A percentile compares a stretch with the other conserved stretches of the same genome.
These are phyloP conservation scores for Aspergillus glaucus DNA, from an alignment of 2,329 filamentous ascomycete species.

Conservation along the genomic window DNA sequence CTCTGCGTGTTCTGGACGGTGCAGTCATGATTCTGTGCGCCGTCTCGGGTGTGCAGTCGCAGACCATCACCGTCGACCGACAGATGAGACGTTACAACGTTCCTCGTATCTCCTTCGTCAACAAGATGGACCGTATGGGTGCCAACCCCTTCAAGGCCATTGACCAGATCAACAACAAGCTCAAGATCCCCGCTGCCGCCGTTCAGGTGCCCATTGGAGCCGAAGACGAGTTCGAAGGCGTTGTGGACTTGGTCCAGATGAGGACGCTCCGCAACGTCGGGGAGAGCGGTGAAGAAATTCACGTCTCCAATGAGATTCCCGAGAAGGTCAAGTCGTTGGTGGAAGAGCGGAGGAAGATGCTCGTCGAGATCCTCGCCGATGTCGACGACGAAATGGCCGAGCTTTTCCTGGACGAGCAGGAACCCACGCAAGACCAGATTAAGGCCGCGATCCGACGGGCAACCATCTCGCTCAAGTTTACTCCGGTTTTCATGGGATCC, in stretches of 20 bases:
- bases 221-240: constrained; percentile 86
- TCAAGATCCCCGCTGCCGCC: constrained; percentile 86
- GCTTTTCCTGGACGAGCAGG: constrained; percentile 80
- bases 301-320: constrained; percentile 73
- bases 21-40: constrained; percentile 98
- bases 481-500: constrained; percentile 92
- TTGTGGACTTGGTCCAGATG: constrained; percentile 89
- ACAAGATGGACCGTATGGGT: constrained; percentile 99
- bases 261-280: constrained; percentile 91
- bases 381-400: constrained; percentile 98
- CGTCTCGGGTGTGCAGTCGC: constrained; percentile 92
- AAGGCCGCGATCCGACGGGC: constrained; percentile 86
- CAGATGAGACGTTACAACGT: constrained; percentile 99
- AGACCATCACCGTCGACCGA: constrained; percentile 95
- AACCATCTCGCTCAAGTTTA: constrained; percentile 85
- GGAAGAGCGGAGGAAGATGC: constrained; percentile 71
- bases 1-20: constrained; percentile 87
- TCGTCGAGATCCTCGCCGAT: constrained; percentile 93
- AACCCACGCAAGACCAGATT: constrained; percentile 74
- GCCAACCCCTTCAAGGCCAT: constrained; percentile 97
- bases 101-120: constrained; percentile 90
- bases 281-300: constrained; percentile 67
- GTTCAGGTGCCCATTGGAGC: constrained; percentile 90
- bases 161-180: constrained; percentile 94
- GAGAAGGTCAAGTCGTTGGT: constrained; percentile 69